Base-by-base conservation (phyloP, 2,329 filamentous ascomycete genomes). In the Neofusicoccum ribis region DNA sequence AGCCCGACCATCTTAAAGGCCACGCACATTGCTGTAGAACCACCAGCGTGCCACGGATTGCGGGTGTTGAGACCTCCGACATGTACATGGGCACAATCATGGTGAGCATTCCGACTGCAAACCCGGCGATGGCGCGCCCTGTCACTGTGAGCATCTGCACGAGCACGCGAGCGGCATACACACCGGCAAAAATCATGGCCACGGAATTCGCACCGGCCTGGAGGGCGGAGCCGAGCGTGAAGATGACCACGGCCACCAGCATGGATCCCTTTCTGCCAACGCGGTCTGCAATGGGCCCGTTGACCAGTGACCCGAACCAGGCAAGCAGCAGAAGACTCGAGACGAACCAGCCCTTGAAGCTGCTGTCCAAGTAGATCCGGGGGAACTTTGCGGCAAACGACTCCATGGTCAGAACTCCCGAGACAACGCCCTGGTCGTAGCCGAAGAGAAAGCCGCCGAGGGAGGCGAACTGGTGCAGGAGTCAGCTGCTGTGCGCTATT, bases 21-120 rank as follows among this genome's bases (percentile, higher is more conserved):
- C 11, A 43, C 5, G 81, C 81, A 31, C 87, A 77, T 64, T 86
- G 84, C 63, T 87, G 84, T 27, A 87, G 77, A 2, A 82, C 82
- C 15, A 87, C 83, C 2, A 87, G 75, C 11, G 83, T 58, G 20
- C 54, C 54, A 1, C 54, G 54, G 3, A 58, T 46, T 6, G 54
- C 54, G 5, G 54, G 39, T 3, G 54, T 58, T 27, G 54, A 58
- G 23, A 58, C 54, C 20, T 64, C 61, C 9, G 61, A 50, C 41
- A 52, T 64, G 68, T 83, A 66, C 69, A 83, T 78, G 52, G 81
- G 81, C 20, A 66, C 65, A 12, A 86, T 79, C 50, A 89, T 88
- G 4, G 85, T 88, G 0, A 90, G 79, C 17, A 85, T 82, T 27
- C 88, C 88, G 50, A 91, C 86, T 20, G 88, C 87, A 2, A 89